A percentile compares a stretch with the other conserved stretches of the same genome.
These are phyloP conservation scores for Ogataea methanolica DNA, from an alignment of 805 yeast genomes.

Conservation along the genomic window DNA sequence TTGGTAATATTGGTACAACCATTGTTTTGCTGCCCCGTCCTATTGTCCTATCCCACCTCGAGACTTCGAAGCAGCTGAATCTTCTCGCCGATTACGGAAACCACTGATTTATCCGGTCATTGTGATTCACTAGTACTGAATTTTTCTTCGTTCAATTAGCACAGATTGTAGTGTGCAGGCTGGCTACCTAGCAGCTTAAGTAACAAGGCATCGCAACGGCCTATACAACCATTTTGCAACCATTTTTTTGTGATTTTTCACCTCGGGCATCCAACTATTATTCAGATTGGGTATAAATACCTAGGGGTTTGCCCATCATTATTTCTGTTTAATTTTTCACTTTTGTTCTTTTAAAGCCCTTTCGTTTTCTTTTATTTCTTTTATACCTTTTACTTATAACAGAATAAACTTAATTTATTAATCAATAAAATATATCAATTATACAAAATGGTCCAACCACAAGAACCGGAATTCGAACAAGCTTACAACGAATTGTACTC, in stretches of 20 bases:
- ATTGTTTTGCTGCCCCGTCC: no score
- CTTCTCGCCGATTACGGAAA: slow-evolving; percentile 1
- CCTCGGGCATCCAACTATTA: not conserved
- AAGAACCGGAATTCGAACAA: slow-evolving; percentile 98
- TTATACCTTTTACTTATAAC: not conserved
- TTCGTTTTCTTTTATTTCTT: slow-evolving; percentile 1
- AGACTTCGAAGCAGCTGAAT: no score
- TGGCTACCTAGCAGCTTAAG: not conserved
- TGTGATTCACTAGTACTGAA: not conserved
- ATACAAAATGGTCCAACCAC: slow-evolving; percentile 64
- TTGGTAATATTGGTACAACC: no score
- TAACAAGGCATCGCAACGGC: not conserved
- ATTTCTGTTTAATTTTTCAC: not conserved
- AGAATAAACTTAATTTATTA: not conserved
- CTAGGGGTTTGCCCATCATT: not conserved
- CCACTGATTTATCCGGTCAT: not conserved
- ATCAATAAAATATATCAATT: not conserved
- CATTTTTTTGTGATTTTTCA: no score
- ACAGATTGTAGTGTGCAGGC: not conserved
- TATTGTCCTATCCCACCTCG: no score
- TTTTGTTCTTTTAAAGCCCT: not conserved
- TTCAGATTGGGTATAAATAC: not conserved
- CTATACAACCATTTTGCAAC: no score
- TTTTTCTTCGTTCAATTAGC: no score
- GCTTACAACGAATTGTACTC: slow-evolving; percentile 91